A percentile compares a stretch with the other conserved stretches of the same genome.
Conservation (phyloP, 2,329 filamentous ascomycete genomes). For the Harringtonia aguacate region DNA sequence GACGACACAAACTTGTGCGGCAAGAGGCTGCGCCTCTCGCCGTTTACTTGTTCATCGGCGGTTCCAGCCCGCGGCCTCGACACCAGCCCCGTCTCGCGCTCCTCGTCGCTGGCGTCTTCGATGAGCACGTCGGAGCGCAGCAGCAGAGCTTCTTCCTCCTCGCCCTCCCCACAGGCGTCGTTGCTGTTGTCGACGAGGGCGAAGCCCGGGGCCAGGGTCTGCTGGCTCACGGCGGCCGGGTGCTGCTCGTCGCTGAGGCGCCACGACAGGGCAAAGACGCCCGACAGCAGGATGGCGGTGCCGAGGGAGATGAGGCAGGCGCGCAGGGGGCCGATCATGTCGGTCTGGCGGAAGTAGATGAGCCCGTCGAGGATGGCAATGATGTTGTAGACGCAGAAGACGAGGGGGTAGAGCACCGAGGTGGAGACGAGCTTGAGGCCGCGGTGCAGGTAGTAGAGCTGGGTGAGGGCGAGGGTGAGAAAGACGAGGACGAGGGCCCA, state of each 20-base stretch:
- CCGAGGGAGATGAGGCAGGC: conserved; percentile 78
- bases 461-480: conserved; percentile 69
- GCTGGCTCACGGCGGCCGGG: conserved; percentile 49
- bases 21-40: conserved; percentile 8
- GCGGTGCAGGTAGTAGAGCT: conserved; percentile 90
- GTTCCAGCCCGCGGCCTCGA: no score
- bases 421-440: conserved; percentile 93
- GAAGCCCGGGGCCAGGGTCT: conserved; percentile 69
- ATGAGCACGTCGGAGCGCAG: conserved; percentile 28
- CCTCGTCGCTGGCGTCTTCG: conserved; percentile 24
- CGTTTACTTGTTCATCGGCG: conserved; percentile 23
- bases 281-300: conserved; percentile 73
- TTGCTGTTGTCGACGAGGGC: conserved; percentile 65
- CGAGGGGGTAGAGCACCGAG: conserved; percentile 88
- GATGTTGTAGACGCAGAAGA: conserved; percentile 99
- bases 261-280: conserved; percentile 89
- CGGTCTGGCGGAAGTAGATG: conserved; percentile 90
- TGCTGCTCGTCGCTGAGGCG: conserved; percentile 71
- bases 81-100: neutral
- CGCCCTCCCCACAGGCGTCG: conserved; percentile 35
- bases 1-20: conserved; percentile 15
- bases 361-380: conserved; percentile 94
- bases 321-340: conserved; percentile 63
- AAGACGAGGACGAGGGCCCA: conserved; percentile 84
- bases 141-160: conserved; percentile 43